These are phyloP conservation scores for Eragrostis curvula DNA, from an alignment of 176 grass and related monocot genomes.

Conservation along the genomic window DNA sequence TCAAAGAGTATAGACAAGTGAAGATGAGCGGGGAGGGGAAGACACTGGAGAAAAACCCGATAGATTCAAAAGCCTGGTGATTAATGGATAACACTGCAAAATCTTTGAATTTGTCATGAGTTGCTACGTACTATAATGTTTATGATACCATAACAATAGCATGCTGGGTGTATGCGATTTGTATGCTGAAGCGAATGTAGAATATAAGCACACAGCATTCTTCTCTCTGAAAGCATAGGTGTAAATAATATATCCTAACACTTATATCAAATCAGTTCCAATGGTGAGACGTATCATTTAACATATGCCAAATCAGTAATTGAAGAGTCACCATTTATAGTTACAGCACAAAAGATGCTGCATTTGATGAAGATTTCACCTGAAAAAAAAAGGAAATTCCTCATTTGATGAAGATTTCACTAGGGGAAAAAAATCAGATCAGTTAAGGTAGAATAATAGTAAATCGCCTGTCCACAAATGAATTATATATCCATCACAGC, in stretches of 20 bases:
- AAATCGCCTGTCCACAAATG: neutral
- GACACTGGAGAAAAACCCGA: too few relatives aligned
- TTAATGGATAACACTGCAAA: too few relatives aligned
- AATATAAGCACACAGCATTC: neutral
- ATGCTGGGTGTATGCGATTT: neutral
- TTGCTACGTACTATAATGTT: neutral
- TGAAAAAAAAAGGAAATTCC: neutral
- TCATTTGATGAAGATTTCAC: neutral
- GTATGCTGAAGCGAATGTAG: neutral
- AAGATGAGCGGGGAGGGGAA: too few relatives aligned
- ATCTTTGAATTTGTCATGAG: neutral
- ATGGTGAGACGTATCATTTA: neutral
- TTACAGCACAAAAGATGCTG: neutral
- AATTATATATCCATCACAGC: neutral
- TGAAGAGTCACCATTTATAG: neutral
- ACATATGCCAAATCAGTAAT: neutral
- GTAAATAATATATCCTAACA: neutral
- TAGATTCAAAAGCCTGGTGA: too few relatives aligned
- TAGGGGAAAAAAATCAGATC: neutral
- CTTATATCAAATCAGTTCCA: neutral
- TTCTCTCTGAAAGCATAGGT: neutral
- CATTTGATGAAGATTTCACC: neutral
- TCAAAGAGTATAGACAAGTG: too few relatives aligned
- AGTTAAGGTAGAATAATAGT: neutral
- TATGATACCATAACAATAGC: neutral